Evolutionary conservation across 2,329 filamentous ascomycete genomes (phyloP), one percentile per base, ranked within the genome.

Genomic region (Monosporascus sp.): DNA sequence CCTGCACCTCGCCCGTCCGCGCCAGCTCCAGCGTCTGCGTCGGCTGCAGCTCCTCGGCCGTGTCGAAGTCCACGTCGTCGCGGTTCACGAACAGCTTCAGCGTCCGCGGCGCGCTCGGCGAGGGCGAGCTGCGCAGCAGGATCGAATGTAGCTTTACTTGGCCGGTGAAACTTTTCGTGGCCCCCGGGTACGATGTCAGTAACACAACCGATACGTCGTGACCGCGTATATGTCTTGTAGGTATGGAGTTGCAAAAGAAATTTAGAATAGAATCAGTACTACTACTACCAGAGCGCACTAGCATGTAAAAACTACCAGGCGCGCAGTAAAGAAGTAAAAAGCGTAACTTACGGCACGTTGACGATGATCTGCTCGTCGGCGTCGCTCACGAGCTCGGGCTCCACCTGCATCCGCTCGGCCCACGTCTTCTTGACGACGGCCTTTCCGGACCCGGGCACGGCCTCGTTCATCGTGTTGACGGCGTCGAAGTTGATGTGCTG

Each of bases 331-430:
- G 41, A 25, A 44, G n/a, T 46, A 27, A 51, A 22, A 31, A 48
- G 39, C 57, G 25, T 37, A 11, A 78, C 88, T 61, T 74, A 95
- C 88, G 94, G 94, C 38, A 97, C 81, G 58, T 87, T 86, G 79
- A 99, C 90, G 52, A 99, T 75, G n/a, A 99, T 72, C 75, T 99
- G 91, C 75, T 96, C 91, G 68, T 97, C 94, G 0, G 87, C 85
- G 67, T 95, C 89, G 66, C 90, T 96, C 63, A 81, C 82, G 31
- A 99, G 79, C 72, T 95, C 88, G 0, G 91, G 90, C 62, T 83
- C 74, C 3, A 79, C 70, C 17, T 83, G 71, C 55, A 97, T 70
- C 52, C 94, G 79, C 71, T 97, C 87, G 6, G 82, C 81, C 92
- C 92, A 99, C 52, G 91, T 90, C 78, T 99, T 99, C 73, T 90